Percentiles rank a stretch among this genome's conserved stretches.
These are phyloP conservation scores for Phytophthora quininea DNA, from an alignment of 352 stramenopile genomes.

Conservation along the genomic window DNA sequence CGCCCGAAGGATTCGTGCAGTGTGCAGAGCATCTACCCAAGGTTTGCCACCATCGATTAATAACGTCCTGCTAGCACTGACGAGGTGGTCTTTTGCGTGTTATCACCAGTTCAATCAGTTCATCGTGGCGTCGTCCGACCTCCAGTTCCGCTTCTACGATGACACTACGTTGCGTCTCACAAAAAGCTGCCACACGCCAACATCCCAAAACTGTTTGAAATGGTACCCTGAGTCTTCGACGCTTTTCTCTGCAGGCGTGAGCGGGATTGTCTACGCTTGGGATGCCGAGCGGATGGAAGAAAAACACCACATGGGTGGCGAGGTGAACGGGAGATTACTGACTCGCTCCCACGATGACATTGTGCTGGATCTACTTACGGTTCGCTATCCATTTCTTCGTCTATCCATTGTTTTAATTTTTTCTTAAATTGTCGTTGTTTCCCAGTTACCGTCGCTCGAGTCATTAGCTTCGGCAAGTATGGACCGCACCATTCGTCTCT, in stretches of 20 bases:
- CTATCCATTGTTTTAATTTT: neutral
- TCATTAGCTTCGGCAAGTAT: slow-evolving; percentile 87
- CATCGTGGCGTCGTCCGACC: slow-evolving; percentile 77
- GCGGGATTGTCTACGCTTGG: slow-evolving; percentile 86
- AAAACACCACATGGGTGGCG: slow-evolving; percentile 80
- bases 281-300: slow-evolving; percentile 86
- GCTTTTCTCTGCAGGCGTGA: slow-evolving; percentile 85
- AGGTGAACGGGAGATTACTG: slow-evolving; percentile 56
- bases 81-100: neutral
- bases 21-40: slow-evolving; percentile 78
- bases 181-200: slow-evolving; percentile 84
- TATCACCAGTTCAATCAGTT: slow-evolving; percentile 62
- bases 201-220: slow-evolving; percentile 80
- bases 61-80: neutral
- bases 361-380: slow-evolving; percentile 82
- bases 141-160: slow-evolving; percentile 88
- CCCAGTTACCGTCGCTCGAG: slow-evolving; percentile 75
- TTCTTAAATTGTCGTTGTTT: slow-evolving; percentile 4
- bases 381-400: slow-evolving; percentile 27
- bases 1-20: slow-evolving; percentile 75
- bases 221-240: slow-evolving; percentile 74
- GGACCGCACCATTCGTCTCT: slow-evolving; percentile 89
- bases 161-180: slow-evolving; percentile 68
- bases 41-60: slow-evolving; percentile 21
- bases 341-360: slow-evolving; percentile 88